Conservation (phyloP, 2,329 filamentous ascomycete species). For the Colletotrichum sp. region DNA sequence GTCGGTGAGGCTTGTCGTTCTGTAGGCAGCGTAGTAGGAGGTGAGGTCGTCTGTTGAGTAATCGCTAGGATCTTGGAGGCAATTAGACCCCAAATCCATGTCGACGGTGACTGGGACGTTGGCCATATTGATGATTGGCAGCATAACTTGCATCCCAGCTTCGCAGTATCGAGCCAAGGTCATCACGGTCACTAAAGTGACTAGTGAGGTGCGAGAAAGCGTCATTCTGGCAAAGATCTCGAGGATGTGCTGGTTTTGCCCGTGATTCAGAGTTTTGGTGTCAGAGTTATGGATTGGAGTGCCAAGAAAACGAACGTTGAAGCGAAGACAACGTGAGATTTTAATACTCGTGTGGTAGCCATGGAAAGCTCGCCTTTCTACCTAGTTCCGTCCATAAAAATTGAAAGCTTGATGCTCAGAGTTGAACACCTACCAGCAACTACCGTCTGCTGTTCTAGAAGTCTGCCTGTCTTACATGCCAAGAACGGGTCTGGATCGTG, state of each 20-base stretch:
- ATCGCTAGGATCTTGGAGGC: not conserved
- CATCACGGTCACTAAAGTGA: not conserved
- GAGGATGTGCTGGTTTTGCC: not conserved
- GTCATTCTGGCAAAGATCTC: not conserved
- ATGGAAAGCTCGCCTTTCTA: not conserved
- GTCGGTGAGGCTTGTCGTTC: not conserved
- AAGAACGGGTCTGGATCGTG: not conserved
- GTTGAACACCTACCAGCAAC: not conserved
- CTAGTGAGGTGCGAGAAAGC: not conserved
- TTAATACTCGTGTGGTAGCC: not conserved
- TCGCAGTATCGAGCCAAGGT: not conserved
- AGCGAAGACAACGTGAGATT: not conserved
- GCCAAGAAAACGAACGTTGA: not conserved
- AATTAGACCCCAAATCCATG: not conserved
- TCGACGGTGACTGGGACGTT: not conserved
- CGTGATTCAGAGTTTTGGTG: not conserved
- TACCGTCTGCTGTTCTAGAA: not conserved
- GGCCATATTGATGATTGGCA: not conserved
- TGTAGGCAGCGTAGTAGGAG: not conserved
- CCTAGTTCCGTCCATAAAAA: not conserved
- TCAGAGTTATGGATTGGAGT: not conserved
- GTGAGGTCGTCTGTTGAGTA: not conserved
- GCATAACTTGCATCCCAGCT: not conserved
- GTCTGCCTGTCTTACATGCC: not conserved
- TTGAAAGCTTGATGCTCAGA: not conserved